Percentiles rank a stretch among this genome's conserved stretches.
phyloP scores from a whole-genome alignment of 768 basidiomycete species.

The Leccinum longicurvipes region DNA sequence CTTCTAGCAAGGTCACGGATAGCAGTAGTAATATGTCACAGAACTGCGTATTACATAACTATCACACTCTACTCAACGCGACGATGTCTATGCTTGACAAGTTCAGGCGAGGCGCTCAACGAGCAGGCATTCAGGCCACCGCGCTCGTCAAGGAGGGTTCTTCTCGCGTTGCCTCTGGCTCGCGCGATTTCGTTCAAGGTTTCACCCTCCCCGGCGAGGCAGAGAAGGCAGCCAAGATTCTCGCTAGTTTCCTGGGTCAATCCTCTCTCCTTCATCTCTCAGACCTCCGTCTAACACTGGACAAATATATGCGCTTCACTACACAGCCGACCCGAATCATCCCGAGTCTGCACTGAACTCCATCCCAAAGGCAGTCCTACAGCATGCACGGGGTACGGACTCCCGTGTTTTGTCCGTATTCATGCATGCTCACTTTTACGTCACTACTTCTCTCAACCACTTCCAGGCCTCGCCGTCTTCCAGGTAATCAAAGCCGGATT shows the following conservation, averaged over 20 bases:
- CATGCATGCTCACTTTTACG: neutral
- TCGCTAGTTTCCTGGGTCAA: conserved; percentile 87
- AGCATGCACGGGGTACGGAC: conserved; percentile 77
- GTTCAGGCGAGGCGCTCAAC: conserved; percentile 74
- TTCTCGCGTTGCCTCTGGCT: conserved; percentile 68
- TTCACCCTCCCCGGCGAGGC: conserved; percentile 92
- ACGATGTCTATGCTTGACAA: conserved; percentile 71
- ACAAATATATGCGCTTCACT: neutral
- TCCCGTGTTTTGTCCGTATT: neutral
- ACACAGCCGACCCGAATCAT: conserved; percentile 76
- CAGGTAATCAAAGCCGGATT: conserved; percentile 93
- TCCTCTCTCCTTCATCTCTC: neutral
- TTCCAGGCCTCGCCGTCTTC: conserved; percentile 86
- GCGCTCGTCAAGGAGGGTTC: conserved; percentile 68
- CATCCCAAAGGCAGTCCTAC: conserved; percentile 89
- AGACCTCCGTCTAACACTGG: neutral
- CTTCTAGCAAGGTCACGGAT: too few species aligned
- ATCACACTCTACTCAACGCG: neutral
- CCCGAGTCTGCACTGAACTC: conserved; percentile 91
- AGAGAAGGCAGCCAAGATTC: conserved; percentile 89
- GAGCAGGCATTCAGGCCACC: conserved; percentile 77
- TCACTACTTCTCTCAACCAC: neutral
- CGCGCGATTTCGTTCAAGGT: conserved; percentile 74
- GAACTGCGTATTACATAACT: conserved; percentile 19
- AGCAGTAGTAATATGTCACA: conserved; percentile 5